phyloP scores from a whole-genome alignment of 495 filamentous ascomycete genomes.

The Xylaria telfairii region DNA sequence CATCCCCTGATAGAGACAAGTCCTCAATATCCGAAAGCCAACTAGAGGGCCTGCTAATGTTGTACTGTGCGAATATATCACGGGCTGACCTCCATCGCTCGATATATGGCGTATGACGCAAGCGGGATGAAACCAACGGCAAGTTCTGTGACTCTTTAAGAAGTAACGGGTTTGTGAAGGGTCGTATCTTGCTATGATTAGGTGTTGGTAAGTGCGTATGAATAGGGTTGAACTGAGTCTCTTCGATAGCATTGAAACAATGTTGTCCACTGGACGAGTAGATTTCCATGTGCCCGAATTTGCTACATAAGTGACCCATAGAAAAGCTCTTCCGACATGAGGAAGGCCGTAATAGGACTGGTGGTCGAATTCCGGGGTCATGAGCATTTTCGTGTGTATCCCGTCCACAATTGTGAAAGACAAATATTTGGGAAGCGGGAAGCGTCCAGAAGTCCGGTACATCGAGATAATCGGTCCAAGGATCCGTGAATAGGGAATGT shows the following conservation, averaged over 20 bases:
- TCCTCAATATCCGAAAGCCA: conserved; percentile 50
- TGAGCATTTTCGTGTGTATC: background rate
- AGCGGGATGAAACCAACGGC: background rate
- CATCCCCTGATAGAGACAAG: conserved; percentile 40
- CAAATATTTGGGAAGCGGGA: conserved; percentile 22
- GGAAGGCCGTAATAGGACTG: background rate
- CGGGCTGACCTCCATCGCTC: conserved; percentile 37
- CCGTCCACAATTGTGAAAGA: conserved; percentile 22
- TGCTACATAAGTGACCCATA: conserved; percentile 17
- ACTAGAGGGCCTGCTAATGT: conserved; percentile 43
- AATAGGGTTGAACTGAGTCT: background rate
- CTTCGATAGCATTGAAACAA: background rate
- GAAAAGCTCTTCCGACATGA: conserved; percentile 26
- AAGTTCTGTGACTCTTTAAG: background rate
- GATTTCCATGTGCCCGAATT: conserved; percentile 19
- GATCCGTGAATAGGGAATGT: background rate
- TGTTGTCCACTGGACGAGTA: conserved; percentile 2
- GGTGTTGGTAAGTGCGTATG: background rate
- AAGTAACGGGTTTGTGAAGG: conserved; percentile 11
- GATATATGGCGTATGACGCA: conserved; percentile 20
- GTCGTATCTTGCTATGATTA: background rate
- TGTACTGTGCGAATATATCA: conserved; percentile 44
- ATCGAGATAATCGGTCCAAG: background rate
- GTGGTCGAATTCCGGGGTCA: background rate
- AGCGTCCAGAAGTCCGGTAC: conserved; percentile 24